Conservation (phyloP, 768 basidiomycete genomes). For the Phaffia tasmanica region DNA sequence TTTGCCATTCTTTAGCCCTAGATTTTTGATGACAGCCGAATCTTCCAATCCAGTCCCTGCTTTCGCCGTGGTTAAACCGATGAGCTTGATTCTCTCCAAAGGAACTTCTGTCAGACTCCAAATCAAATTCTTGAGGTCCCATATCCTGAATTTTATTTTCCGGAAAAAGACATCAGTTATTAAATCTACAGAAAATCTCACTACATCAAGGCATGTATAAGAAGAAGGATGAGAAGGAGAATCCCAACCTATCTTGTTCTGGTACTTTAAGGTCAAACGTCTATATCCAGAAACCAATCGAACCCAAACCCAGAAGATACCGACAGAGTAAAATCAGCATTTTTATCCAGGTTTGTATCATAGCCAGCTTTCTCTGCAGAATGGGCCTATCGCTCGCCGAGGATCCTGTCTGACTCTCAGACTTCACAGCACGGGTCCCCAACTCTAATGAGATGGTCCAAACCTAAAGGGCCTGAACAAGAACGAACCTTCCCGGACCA, state of each 20-base stretch:
- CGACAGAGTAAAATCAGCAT: too few species aligned
- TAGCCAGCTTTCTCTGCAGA: too few species aligned
- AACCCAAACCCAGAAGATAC: not conserved
- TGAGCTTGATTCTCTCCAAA: constrained; percentile 72
- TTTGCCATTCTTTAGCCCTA: constrained; percentile 51
- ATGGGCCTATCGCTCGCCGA: too few species aligned
- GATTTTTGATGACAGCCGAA: constrained; percentile 54
- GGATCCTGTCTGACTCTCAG: too few species aligned
- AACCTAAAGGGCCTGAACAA: not conserved
- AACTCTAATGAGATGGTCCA: not conserved
- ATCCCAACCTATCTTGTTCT: constrained; percentile 18
- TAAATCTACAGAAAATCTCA: not conserved
- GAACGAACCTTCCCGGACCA: constrained; percentile 6
- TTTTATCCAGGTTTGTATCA: too few species aligned
- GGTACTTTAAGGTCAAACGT: constrained; percentile 12
- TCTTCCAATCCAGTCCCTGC: constrained; percentile 50
- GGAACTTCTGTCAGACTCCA: constrained; percentile 65
- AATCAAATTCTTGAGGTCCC: constrained; percentile 62
- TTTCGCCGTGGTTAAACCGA: constrained; percentile 74
- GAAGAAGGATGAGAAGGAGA: not conserved
- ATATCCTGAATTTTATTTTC: constrained; percentile 47
- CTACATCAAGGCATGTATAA: not conserved
- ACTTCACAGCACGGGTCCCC: not conserved
- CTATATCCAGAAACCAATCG: not conserved
- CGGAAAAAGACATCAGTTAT: not conserved